A percentile compares a stretch with the other conserved stretches of the same genome.
Evolutionary conservation across 106 monocot genomes (phyloP).

Genomic region (Vanilla planifolia): DNA sequence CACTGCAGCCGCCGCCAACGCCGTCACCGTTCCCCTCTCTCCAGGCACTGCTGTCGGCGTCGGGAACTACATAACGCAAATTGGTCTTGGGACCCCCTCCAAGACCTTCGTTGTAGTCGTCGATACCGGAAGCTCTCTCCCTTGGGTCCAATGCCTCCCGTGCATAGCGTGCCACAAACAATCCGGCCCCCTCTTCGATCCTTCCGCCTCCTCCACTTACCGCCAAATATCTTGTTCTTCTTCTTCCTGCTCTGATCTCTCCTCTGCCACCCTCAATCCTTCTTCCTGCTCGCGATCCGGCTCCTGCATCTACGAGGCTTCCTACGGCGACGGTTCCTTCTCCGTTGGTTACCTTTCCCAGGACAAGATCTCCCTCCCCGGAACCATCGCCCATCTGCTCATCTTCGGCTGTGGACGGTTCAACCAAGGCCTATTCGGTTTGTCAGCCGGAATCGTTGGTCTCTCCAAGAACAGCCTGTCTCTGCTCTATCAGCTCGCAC

Average conservation of each 20-base stretch:
- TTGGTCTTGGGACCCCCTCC: slow-evolving; percentile 66
- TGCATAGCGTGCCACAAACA: slow-evolving; percentile 63
- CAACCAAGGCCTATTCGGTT: slow-evolving; percentile 87
- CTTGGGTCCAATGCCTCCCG: slow-evolving; percentile 89
- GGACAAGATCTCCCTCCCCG: slow-evolving; percentile 47
- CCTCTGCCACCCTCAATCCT: slow-evolving; percentile 68
- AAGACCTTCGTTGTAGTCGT: slow-evolving; percentile 55
- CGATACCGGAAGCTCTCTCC: slow-evolving; percentile 88
- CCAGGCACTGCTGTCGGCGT: slow-evolving; percentile 40
- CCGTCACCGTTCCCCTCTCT: slow-evolving; percentile 23
- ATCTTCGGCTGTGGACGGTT: slow-evolving; percentile 83
- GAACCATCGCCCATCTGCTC: too few species aligned
- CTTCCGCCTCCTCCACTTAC: slow-evolving; percentile 53
- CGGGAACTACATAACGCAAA: slow-evolving; percentile 68
- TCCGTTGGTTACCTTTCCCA: slow-evolving; percentile 67
- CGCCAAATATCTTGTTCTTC: slow-evolving; percentile 38
- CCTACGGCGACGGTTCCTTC: slow-evolving; percentile 88
- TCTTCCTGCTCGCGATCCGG: slow-evolving; percentile 39
- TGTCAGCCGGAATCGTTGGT: slow-evolving; percentile 74
- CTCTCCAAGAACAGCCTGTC: slow-evolving; percentile 66
- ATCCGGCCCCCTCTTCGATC: slow-evolving; percentile 61
- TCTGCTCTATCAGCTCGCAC: slow-evolving; percentile 42
- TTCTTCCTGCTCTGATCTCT: slow-evolving; percentile 34
- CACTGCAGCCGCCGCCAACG: not conserved
- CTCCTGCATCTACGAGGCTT: slow-evolving; percentile 69